phyloP scores from a whole-genome alignment of 805 yeast species.

The Saturnispora hagleri region DNA sequence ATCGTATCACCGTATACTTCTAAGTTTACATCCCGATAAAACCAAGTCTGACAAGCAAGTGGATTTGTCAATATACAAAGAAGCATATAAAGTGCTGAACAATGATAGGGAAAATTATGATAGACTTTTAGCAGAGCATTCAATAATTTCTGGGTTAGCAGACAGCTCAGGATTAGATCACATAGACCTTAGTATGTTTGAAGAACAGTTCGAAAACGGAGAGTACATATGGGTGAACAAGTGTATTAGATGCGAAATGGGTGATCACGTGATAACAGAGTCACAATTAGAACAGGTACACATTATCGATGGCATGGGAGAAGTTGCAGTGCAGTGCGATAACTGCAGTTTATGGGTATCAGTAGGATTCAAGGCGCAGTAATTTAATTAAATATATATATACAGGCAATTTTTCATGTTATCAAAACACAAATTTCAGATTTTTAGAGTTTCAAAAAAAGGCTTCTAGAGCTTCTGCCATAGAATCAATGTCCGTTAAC shows the following conservation, averaged over 20 bases:
- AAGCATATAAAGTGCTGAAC: conserved; percentile 53
- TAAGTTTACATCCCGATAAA: conserved; percentile 78
- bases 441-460: background rate
- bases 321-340: conserved; percentile 63
- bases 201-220: background rate
- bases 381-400: background rate
- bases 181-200: conserved; percentile 8
- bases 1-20: conserved; percentile 55
- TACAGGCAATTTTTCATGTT: background rate
- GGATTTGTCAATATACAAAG: conserved; percentile 35
- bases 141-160: conserved; percentile 38
- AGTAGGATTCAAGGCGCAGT: conserved; percentile 28
- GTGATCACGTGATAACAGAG: conserved; percentile 29
- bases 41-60: background rate
- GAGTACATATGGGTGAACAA: conserved; percentile 31
- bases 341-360: conserved; percentile 84
- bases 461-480: conserved; percentile 64
- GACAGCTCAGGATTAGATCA: conserved; percentile 52
- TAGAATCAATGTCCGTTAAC: conserved; percentile 61
- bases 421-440: background rate
- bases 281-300: conserved; percentile 37
- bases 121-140: conserved; percentile 27
- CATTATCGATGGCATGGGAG: conserved; percentile 30
- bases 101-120: conserved; percentile 49
- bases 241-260: conserved; percentile 57